Conservation (phyloP, 2,329 filamentous ascomycete genomes). For the Paecilomyces sp. region DNA sequence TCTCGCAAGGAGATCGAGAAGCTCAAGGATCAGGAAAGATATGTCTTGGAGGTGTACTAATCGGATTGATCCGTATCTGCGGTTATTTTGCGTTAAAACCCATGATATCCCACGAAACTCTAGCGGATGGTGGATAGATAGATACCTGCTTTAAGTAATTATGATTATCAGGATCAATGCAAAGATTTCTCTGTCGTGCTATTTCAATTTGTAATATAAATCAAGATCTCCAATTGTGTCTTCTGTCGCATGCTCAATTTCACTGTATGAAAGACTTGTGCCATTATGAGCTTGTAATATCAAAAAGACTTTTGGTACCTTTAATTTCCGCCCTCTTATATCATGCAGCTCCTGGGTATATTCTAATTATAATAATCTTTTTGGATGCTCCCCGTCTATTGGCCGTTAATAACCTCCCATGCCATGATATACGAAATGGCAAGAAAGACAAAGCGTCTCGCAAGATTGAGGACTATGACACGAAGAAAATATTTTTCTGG, state of each 20-base stretch:
- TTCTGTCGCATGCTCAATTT: background rate
- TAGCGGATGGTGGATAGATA: background rate
- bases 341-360: background rate
- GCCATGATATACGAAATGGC: background rate
- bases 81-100: background rate
- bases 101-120: background rate
- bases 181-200: background rate
- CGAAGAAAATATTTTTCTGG: background rate
- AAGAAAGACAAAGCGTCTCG: background rate
- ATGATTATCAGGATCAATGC: background rate
- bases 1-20: conserved; percentile 87
- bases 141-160: background rate
- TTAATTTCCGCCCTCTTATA: background rate
- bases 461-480: background rate
- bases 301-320: background rate
- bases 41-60: conserved; percentile 96
- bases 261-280: background rate
- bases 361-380: background rate
- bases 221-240: background rate
- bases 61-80: background rate
- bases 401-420: background rate
- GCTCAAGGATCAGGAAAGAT: conserved; percentile 88
- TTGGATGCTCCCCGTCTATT: background rate
- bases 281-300: background rate
- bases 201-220: background rate